phyloP scores from a whole-genome alignment of 805 yeast genomes.

The Wickerhamomyces bisporus region DNA sequence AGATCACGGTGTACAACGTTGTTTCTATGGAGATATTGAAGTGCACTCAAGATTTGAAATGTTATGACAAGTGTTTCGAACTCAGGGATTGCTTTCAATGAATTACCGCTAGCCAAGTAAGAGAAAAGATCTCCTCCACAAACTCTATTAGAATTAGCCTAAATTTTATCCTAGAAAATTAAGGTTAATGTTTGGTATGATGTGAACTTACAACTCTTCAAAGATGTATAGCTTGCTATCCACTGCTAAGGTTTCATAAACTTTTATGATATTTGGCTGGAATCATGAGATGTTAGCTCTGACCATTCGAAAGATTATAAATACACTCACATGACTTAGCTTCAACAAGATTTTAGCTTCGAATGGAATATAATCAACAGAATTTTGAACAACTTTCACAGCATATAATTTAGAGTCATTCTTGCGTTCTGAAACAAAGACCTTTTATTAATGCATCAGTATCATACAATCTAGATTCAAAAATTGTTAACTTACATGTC shows the following conservation, averaged over 20 bases:
- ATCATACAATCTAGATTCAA: not conserved
- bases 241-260: constrained; percentile 30
- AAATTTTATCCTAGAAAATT: not conserved
- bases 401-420: constrained; percentile 35
- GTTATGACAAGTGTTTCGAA: constrained; percentile 48
- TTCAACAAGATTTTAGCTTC: constrained; percentile 40
- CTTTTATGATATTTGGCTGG: constrained; percentile 45
- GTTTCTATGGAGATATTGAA: constrained; percentile 46
- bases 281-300: too few species aligned
- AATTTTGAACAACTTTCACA: constrained; percentile 39
- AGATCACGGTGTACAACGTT: constrained; percentile 64
- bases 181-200: not conserved
- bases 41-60: constrained; percentile 52
- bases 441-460: constrained; percentile 9
- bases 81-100: constrained; percentile 42
- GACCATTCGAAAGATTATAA: too few species aligned
- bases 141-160: constrained; percentile 14
- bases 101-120: constrained; percentile 39
- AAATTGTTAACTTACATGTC: constrained; percentile 34
- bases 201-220: constrained; percentile 35
- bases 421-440: constrained; percentile 28
- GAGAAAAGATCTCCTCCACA: constrained; percentile 59
- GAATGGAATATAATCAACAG: constrained; percentile 25
- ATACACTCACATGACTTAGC: constrained; percentile 37
- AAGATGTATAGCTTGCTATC: constrained; percentile 36